Evolutionary conservation across 192 early-diverging fungal genomes (phyloP), one percentile per base, ranked within the genome.

Genomic region (Dimargaris cristalligena): DNA sequence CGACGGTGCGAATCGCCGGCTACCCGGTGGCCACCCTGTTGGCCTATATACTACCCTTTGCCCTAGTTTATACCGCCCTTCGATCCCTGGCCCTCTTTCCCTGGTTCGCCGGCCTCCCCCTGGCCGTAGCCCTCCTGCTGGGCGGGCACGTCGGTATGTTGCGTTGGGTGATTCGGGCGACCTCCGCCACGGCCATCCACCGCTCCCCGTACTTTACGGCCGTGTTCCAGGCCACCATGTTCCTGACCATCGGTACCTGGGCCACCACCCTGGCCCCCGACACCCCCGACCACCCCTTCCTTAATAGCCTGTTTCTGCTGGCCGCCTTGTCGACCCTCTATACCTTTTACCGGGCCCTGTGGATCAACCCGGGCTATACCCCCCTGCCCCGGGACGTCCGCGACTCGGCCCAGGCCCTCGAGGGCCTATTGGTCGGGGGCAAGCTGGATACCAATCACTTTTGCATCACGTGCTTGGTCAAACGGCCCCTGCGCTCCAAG

Each of bases 401-500:
- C 31, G 54, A 66, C 2, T 68, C 72, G 8, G 70, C 73, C 55
- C 52, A 60, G 18, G 60, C 33, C 0, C 58, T 76, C 23, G 61
- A 63, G 23, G 51, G 76, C n/a, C 71, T 98, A 62, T 85, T 85
- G 0, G 79, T 80, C 22, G 67, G 77, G 30, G 79, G 80, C 4
- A 67, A 61, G 23, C 74, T 98, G 55, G 85, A 91, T 66, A 56
- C 76, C 28, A 73, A 89, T 16, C 79, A 88, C 59, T 94, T 89
- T 55, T 98, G 94, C 72, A 74, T 81, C 10, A 86, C 85, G 2
- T 98, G 94, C 63, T 68, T 86, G 57, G 81, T 80, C 52, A 75
- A 72, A 26, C 86, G 87, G 34, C 95, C 95, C 2, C 52, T 98
- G 54, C 72, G 95, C 16, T 90, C 88, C 14, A 96, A 96, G 69